Base-by-base conservation (phyloP, 768 basidiomycete genomes). In the Peribolospora kevripleyi region DNA sequence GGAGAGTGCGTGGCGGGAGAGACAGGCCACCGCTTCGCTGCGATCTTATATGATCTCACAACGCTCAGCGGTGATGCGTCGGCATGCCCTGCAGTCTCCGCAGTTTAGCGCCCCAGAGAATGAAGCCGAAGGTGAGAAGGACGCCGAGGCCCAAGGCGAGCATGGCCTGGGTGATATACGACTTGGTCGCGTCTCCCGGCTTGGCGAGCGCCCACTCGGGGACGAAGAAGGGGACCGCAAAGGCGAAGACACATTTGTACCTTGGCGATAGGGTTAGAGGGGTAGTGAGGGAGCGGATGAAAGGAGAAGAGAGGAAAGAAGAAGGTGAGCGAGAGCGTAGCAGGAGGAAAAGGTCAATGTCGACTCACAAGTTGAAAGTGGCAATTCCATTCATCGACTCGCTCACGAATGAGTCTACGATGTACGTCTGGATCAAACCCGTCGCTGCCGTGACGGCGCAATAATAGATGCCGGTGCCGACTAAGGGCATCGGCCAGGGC, bases 181-280 rank as follows among this genome's bases (percentile, higher is more conserved):
- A 25, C 46, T 55, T 55, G 8, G 50, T 46, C 4, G 55, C 14
- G 45, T 57, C 58, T 36, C 50, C 51, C 7, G 54, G 14, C 14
- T 55, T 53, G 4, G 25, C 41, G 8, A 25, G 25, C 25, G 53
- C 62, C 59, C 59, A 61, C 48, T 54, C 42, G 41, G 54, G 50
- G 25, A 60, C 56, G 42, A 60, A 57, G 48, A 55, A 55, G 13
- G 56, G 56, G 43, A 60, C 56, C 9, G 55, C 57, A 47, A 63
- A 63, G 41, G 60, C 62, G 60, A 60, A 63, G 39, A 63, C 61
- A n/a, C 54, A 57, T 51, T 61, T 63, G 56, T 25, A 25, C 25
- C 25, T 25, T 25, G 25, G 25, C n/a, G n/a, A n/a, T n/a, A n/a
- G n/a, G n/a, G n/a, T n/a, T n/a, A n/a, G n/a, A n/a, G n/a, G n/a